Evolutionary conservation across 805 yeast genomes (phyloP).

Genomic region (Debaryomyces maramus): DNA sequence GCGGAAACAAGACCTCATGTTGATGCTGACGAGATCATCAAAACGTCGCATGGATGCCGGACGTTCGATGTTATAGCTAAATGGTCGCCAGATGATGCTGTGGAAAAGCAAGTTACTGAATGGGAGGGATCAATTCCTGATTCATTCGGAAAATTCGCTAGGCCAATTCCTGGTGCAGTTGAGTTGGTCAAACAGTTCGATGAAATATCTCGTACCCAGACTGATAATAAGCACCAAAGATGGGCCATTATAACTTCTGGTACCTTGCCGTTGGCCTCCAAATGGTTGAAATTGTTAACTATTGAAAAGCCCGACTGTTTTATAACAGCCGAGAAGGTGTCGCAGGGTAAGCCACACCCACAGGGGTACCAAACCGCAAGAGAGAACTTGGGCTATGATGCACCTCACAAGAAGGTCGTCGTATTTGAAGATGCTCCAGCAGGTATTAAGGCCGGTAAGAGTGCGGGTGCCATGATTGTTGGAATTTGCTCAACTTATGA

Average conservation of each 20-base stretch:
- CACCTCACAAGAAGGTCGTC: slow-evolving; percentile 23
- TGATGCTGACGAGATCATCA: slow-evolving; percentile 30
- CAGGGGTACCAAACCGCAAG: slow-evolving; percentile 30
- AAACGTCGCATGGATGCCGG: slow-evolving; percentile 31
- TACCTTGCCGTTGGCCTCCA: slow-evolving; percentile 30
- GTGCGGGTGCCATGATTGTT: slow-evolving; percentile 30
- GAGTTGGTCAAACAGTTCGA: slow-evolving; percentile 27
- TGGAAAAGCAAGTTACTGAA: slow-evolving; percentile 25
- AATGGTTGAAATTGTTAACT: slow-evolving; percentile 28
- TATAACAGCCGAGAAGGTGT: slow-evolving; percentile 30
- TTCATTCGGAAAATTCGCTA: slow-evolving; percentile 27
- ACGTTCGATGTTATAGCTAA: slow-evolving; percentile 31
- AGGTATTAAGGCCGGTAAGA: slow-evolving; percentile 29
- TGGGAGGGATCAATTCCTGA: slow-evolving; percentile 32
- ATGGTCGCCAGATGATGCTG: slow-evolving; percentile 33
- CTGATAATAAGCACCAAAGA: slow-evolving; percentile 25
- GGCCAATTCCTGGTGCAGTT: slow-evolving; percentile 30
- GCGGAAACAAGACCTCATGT: slow-evolving; percentile 31
- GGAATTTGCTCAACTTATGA: slow-evolving; percentile 30
- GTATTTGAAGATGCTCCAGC: slow-evolving; percentile 34
- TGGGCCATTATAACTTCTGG: slow-evolving; percentile 34
- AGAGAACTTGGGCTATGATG: slow-evolving; percentile 25
- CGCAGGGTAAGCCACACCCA: slow-evolving; percentile 31
- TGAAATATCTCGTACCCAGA: slow-evolving; percentile 18
- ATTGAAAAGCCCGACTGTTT: slow-evolving; percentile 26